These are phyloP conservation scores for Arabidopsis lyrata DNA, from an alignment of 441 rosid species.

Conservation along the genomic window DNA sequence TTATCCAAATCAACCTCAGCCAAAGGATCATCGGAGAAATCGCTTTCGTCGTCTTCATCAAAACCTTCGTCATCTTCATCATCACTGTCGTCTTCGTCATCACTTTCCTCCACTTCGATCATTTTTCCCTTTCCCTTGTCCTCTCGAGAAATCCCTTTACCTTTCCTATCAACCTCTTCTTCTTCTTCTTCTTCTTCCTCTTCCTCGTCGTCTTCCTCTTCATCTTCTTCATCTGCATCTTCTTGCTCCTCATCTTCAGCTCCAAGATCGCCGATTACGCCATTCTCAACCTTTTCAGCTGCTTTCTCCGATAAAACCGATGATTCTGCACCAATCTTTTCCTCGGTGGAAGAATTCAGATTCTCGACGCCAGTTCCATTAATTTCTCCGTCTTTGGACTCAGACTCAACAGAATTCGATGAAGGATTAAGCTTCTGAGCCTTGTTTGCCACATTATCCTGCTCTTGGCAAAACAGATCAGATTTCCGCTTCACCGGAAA, in stretches of 20 bases:
- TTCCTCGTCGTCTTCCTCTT: conserved; percentile 36
- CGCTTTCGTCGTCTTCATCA: conserved; percentile 60
- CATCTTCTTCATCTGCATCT: conserved; percentile 40
- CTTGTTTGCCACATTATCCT: conserved; percentile 50
- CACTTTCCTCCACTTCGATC: conserved; percentile 54
- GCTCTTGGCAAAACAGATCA: conserved; percentile 51
- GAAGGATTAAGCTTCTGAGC: conserved; percentile 51
- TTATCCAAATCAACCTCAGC: conserved; percentile 96
- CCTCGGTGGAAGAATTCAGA: conserved; percentile 35
- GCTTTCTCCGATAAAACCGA: conserved; percentile 22
- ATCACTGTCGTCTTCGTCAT: conserved; percentile 53
- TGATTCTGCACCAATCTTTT: conserved; percentile 4
- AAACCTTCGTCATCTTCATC: conserved; percentile 49
- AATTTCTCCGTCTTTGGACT: conserved; percentile 32
- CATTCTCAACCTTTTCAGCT: conserved; percentile 29
- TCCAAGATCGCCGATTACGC: conserved; percentile 34
- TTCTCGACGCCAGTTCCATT: not conserved
- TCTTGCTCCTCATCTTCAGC: conserved; percentile 43
- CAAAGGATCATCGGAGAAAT: conserved; percentile 86
- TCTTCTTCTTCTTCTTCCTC: conserved; percentile 35
- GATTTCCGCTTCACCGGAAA: conserved; percentile 73
- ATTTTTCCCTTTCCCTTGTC: conserved; percentile 58
- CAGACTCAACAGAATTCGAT: conserved; percentile 29
- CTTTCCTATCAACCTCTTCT: conserved; percentile 66
- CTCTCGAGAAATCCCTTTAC: conserved; percentile 71